These are phyloP conservation scores for Pelargonium citronellum DNA, from an alignment of 441 rosid species.

Conservation along the genomic window DNA sequence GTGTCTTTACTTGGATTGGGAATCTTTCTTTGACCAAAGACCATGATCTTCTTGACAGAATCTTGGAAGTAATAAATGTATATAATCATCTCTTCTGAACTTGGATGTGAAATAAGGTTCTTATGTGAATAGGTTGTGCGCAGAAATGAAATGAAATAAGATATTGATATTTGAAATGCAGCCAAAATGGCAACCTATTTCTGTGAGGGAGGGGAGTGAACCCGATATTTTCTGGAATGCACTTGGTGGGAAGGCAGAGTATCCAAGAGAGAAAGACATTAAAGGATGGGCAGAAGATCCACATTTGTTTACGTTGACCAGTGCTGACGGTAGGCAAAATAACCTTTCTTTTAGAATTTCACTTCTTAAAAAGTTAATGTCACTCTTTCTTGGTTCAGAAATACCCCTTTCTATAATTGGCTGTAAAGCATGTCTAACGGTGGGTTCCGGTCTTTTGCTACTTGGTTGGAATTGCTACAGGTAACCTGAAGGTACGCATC, in stretches of 20 bases:
- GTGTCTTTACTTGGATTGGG: slow-evolving; percentile 76
- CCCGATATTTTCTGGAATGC: slow-evolving; percentile 78
- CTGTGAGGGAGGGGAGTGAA: slow-evolving; percentile 83
- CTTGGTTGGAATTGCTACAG: slow-evolving; percentile 40
- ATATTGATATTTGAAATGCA: slow-evolving; percentile 26
- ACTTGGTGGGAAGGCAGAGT: slow-evolving; percentile 81
- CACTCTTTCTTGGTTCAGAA: slow-evolving; percentile 41
- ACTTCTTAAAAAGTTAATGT: slow-evolving; percentile 32
- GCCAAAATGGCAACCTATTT: slow-evolving; percentile 71
- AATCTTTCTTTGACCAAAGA: slow-evolving; percentile 58
- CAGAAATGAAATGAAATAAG: neutral
- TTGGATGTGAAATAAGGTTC: slow-evolving; percentile 5
- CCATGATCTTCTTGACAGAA: slow-evolving; percentile 76
- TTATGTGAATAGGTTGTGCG: neutral
- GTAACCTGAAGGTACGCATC: slow-evolving; percentile 51
- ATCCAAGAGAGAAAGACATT: slow-evolving; percentile 54
- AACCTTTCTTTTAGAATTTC: slow-evolving; percentile 21
- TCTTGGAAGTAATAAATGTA: slow-evolving; percentile 71
- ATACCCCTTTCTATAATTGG: slow-evolving; percentile 32
- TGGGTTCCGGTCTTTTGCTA: slow-evolving; percentile 34
- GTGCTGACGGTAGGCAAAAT: slow-evolving; percentile 48
- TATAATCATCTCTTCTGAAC: slow-evolving; percentile 20
- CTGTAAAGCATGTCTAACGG: slow-evolving; percentile 34
- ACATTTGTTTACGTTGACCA: slow-evolving; percentile 45
- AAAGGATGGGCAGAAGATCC: slow-evolving; percentile 54